Evolutionary conservation across 2,329 filamentous ascomycete species (phyloP).

Genomic region (Ophiosphaerella herpotricha): DNA sequence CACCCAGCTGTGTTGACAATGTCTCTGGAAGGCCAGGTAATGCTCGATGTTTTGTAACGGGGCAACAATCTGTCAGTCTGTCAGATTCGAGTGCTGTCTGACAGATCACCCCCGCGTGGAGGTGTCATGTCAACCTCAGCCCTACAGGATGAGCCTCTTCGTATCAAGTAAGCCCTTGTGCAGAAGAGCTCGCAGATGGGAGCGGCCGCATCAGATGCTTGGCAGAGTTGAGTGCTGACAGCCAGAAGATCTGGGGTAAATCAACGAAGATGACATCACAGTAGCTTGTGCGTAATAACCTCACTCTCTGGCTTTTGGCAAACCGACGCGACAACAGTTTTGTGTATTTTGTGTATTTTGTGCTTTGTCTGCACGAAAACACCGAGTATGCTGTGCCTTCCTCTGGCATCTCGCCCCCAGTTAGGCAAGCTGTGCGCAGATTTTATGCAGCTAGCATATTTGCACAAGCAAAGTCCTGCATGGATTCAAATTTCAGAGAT

Average conservation of each 20-base stretch:
- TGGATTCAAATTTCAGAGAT: constrained; percentile 12
- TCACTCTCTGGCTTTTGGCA: not conserved
- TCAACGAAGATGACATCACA: constrained; percentile 6
- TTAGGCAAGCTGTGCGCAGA: constrained; percentile 19
- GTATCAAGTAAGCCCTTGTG: constrained; percentile 33
- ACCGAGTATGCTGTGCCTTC: constrained; percentile 8
- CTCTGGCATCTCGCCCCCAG: constrained; percentile 11
- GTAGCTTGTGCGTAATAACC: no score
- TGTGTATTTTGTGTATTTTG: not conserved
- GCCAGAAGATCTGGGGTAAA: constrained; percentile 18
- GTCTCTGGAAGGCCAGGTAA: no score
- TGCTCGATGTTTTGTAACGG: no score
- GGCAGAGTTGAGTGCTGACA: constrained; percentile 33
- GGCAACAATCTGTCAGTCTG: no score
- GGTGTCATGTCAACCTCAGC: constrained; percentile 13
- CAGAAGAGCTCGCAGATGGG: constrained; percentile 24
- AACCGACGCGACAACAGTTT: not conserved
- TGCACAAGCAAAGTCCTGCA: constrained; percentile 3
- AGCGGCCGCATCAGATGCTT: constrained; percentile 21
- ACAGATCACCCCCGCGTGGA: constrained; percentile 18
- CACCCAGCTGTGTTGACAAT: no score
- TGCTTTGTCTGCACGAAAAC: constrained; percentile 10
- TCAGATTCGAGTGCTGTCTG: not conserved
- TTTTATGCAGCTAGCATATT: constrained; percentile 10
- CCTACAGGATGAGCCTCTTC: constrained; percentile 22